Evolutionary conservation across 345 rosid species (phyloP).

Genomic region (Lumnitzera racemosa): DNA sequence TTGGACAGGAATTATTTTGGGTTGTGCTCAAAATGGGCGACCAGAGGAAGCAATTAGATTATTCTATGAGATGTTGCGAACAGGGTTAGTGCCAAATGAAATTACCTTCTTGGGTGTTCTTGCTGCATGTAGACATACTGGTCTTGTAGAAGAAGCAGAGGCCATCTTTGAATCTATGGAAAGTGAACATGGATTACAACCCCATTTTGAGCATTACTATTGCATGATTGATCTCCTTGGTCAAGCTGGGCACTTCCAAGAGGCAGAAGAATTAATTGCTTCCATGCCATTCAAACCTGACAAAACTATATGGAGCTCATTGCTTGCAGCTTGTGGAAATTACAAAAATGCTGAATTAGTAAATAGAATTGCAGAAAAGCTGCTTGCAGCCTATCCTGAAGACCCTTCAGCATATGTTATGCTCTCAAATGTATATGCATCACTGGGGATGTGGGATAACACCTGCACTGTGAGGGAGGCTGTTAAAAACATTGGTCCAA

Average conservation of each 20-base stretch:
- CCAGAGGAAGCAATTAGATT: slow-evolving; percentile 39
- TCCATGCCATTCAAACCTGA: slow-evolving; percentile 55
- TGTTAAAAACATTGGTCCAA: slow-evolving; percentile 37
- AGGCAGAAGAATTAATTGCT: slow-evolving; percentile 38
- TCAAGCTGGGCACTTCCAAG: slow-evolving; percentile 50
- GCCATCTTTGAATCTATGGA: slow-evolving; percentile 41
- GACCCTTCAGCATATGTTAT: slow-evolving; percentile 56
- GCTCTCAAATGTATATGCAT: slow-evolving; percentile 62
- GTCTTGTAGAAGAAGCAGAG: slow-evolving; percentile 50
- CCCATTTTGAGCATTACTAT: slow-evolving; percentile 58
- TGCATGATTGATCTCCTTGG: slow-evolving; percentile 68
- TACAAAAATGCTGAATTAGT: slow-evolving; percentile 39
- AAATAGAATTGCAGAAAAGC: slow-evolving; percentile 28
- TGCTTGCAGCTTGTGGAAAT: slow-evolving; percentile 59
- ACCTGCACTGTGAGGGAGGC: slow-evolving; percentile 47
- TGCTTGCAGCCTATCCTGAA: slow-evolving; percentile 28
- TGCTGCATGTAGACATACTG: slow-evolving; percentile 67
- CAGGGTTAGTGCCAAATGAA: slow-evolving; percentile 57
- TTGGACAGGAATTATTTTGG: slow-evolving; percentile 68
- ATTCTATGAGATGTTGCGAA: slow-evolving; percentile 41
- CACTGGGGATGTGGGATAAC: slow-evolving; percentile 57
- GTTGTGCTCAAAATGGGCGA: slow-evolving; percentile 73
- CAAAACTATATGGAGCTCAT: slow-evolving; percentile 61
- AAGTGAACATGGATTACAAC: slow-evolving; percentile 38
- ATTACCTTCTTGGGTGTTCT: slow-evolving; percentile 64